Evolutionary conservation across 169 alveolate genomes (phyloP).

Genomic region (Eimeria acervulina): DNA sequence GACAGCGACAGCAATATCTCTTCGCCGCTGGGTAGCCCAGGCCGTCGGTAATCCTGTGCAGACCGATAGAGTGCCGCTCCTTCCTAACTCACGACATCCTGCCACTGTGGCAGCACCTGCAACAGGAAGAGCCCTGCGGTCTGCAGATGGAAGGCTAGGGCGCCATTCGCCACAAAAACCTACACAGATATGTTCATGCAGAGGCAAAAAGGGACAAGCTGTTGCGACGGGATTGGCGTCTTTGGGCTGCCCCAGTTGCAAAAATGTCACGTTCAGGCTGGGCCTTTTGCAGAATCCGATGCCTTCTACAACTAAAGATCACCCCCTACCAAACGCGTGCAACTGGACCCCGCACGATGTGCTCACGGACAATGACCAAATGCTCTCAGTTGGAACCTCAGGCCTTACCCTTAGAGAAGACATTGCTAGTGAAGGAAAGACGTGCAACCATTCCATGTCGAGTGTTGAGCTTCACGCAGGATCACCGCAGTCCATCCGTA

Average conservation of each 20-base stretch:
- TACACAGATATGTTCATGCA: background rate
- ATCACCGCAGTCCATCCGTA: background rate
- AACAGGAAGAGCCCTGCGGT: background rate
- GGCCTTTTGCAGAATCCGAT: background rate
- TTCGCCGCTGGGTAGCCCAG: slow-evolving; percentile 70
- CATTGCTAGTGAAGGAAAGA: background rate
- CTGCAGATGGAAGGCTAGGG: background rate
- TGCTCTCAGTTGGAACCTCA: background rate
- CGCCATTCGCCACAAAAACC: background rate
- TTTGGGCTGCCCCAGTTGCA: background rate
- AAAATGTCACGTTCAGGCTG: background rate
- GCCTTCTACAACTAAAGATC: background rate
- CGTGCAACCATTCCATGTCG: background rate
- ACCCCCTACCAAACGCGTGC: background rate
- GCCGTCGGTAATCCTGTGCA: slow-evolving; percentile 42
- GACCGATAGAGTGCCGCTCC: background rate
- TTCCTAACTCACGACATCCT: background rate
- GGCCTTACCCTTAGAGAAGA: background rate
- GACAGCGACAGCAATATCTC: slow-evolving; percentile 48
- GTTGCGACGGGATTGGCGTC: background rate
- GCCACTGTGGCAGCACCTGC: background rate
- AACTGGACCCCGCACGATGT: background rate
- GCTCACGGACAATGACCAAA: background rate
- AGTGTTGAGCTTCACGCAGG: background rate
- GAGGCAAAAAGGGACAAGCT: background rate